phyloP scores from a whole-genome alignment of 2,329 filamentous ascomycete genomes.

The Colletotrichum paranaense region DNA sequence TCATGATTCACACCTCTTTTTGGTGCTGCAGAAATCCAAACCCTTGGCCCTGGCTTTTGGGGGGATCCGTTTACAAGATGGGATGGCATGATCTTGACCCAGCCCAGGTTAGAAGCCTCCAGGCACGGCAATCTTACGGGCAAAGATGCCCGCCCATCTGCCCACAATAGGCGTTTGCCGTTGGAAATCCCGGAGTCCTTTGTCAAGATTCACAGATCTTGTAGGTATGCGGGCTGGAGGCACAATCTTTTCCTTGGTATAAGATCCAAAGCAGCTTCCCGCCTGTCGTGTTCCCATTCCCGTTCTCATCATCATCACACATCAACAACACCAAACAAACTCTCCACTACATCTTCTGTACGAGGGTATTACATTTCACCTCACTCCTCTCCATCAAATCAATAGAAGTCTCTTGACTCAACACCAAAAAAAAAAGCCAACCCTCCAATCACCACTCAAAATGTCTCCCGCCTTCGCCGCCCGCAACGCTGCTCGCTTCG shows the following conservation, averaged over 20 bases:
- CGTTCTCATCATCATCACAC: slow-evolving; percentile 32
- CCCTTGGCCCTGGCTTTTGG: slow-evolving; percentile 7
- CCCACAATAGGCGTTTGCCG: slow-evolving; percentile 36
- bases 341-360: slow-evolving; percentile 25
- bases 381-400: slow-evolving; percentile 24
- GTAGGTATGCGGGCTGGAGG: slow-evolving; percentile 3
- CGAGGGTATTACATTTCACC: slow-evolving; percentile 16
- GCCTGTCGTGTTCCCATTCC: slow-evolving; percentile 20
- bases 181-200: slow-evolving; percentile 23
- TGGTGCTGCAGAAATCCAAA: slow-evolving; percentile 15
- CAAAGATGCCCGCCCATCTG: slow-evolving; percentile 32
- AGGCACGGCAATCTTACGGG: slow-evolving; percentile 37
- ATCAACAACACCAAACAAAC: slow-evolving; percentile 21
- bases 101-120: slow-evolving; percentile 24
- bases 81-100: slow-evolving; percentile 32
- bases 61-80: slow-evolving; percentile 23
- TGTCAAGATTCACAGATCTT: slow-evolving; percentile 26
- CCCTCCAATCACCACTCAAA: slow-evolving; percentile 30
- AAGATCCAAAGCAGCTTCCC: slow-evolving; percentile 34
- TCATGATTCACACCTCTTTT: slow-evolving; percentile 1
- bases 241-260: slow-evolving; percentile 27
- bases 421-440: not conserved
- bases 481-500: slow-evolving; percentile 42
- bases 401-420: slow-evolving; percentile 20
- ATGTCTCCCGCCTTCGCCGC: slow-evolving; percentile 49